phyloP scores from a whole-genome alignment of 768 basidiomycete genomes.

The Mycena chlorophos region DNA sequence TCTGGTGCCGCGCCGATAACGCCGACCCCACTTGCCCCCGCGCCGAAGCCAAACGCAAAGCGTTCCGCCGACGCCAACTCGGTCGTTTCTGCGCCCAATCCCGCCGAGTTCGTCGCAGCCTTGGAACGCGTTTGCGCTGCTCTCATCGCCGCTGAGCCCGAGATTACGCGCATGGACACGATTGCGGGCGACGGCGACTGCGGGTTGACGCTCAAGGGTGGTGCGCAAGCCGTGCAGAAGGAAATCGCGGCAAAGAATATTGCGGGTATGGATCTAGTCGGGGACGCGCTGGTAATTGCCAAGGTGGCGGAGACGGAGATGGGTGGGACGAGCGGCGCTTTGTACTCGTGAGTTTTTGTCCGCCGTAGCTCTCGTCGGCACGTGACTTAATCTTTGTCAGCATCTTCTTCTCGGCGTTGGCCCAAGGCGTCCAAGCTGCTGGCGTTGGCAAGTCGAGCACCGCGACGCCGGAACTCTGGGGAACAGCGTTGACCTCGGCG shows the following conservation, averaged over 20 bases:
- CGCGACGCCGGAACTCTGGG: constrained; percentile 61
- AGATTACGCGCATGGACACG: constrained; percentile 88
- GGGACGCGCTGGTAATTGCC: constrained; percentile 66
- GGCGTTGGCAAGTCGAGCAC: constrained; percentile 14
- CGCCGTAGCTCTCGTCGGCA: background rate
- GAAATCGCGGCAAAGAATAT: constrained; percentile 57
- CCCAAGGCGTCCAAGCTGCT: constrained; percentile 61
- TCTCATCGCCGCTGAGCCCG: constrained; percentile 77
- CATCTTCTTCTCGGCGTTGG: constrained; percentile 88
- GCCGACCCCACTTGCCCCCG: constrained; percentile 18
- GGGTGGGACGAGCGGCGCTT: constrained; percentile 89
- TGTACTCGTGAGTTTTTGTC: constrained; percentile 73
- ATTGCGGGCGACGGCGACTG: constrained; percentile 88
- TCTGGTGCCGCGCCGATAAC: constrained; percentile 43
- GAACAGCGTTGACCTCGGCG: constrained; percentile 55
- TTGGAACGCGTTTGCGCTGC: constrained; percentile 63
- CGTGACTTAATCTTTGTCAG: constrained; percentile 38
- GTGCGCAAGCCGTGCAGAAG: constrained; percentile 69
- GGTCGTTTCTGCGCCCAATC: constrained; percentile 37
- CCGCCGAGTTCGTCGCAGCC: constrained; percentile 50
- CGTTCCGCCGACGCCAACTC: constrained; percentile 4
- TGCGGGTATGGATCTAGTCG: constrained; percentile 62
- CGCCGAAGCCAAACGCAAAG: constrained; percentile 11
- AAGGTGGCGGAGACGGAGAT: constrained; percentile 78
- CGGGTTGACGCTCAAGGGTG: constrained; percentile 60